These are phyloP conservation scores for Fusarium torreyae DNA, from an alignment of 2,329 filamentous ascomycete species.

Conservation along the genomic window DNA sequence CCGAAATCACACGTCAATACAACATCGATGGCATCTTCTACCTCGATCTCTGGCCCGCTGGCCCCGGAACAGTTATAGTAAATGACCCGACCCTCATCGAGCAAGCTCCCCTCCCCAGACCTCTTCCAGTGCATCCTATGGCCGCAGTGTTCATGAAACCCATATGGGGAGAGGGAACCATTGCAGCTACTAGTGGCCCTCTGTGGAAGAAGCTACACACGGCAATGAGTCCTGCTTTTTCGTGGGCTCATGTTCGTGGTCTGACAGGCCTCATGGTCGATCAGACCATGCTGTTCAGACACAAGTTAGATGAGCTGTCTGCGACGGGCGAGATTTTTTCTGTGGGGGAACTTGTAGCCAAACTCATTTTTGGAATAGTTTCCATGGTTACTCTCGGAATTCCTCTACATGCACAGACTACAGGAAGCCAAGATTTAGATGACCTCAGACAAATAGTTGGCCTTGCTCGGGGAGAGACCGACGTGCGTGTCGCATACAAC, in stretches of 20 bases:
- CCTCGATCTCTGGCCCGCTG: constrained; percentile 31
- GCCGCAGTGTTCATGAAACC: neutral
- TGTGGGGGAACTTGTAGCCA: constrained; percentile 17
- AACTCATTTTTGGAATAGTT: constrained; percentile 7
- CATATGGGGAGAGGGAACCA: constrained; percentile 6
- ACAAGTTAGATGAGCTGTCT: neutral
- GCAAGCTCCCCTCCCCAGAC: constrained; percentile 3
- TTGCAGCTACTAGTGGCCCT: neutral
- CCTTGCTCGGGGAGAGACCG: constrained; percentile 2
- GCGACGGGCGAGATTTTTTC: constrained; percentile 17
- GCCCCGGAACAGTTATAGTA: neutral
- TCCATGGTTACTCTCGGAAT: neutral
- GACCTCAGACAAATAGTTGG: constrained; percentile 18
- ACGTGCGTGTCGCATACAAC: constrained; percentile 16
- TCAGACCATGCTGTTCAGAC: constrained; percentile 4
- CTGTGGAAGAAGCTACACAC: constrained; percentile 17
- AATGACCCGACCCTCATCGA: constrained; percentile 19
- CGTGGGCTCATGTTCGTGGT: neutral
- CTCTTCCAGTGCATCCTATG: constrained; percentile 13
- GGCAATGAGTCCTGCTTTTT: constrained; percentile 24
- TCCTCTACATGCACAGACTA: constrained; percentile 10
- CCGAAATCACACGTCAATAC: constrained; percentile 21
- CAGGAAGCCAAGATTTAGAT: constrained; percentile 12
- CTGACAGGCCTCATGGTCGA: constrained; percentile 19
- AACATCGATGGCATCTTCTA: constrained; percentile 27